These are phyloP conservation scores for Fusarium irregulare DNA, from an alignment of 2,329 filamentous ascomycete genomes.

Conservation along the genomic window DNA sequence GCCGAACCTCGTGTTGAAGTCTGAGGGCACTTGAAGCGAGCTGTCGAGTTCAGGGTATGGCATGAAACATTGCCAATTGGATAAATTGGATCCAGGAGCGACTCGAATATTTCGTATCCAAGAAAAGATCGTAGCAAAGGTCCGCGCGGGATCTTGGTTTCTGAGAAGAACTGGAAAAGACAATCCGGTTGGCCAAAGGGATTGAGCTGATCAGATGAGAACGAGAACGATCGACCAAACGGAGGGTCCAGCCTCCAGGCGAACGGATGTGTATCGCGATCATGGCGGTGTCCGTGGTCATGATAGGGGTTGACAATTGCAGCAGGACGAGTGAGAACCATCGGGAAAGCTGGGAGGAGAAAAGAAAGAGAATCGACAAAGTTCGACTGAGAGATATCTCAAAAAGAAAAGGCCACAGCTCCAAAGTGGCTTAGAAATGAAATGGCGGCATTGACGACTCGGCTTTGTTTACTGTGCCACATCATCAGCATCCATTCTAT, in stretches of 20 bases:
- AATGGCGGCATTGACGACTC: slow-evolving; percentile 14
- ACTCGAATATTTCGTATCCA: slow-evolving; percentile 21
- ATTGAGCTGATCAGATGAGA: not conserved
- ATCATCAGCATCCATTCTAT: slow-evolving; percentile 12
- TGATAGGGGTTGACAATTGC: not conserved
- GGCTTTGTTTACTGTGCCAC: slow-evolving; percentile 28
- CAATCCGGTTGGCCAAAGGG: not conserved
- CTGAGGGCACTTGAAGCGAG: not conserved
- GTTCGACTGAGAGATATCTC: not conserved
- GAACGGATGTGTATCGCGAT: not conserved
- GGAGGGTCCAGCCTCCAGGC: not conserved
- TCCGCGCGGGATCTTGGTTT: not conserved
- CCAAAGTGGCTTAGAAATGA: slow-evolving; percentile 18
- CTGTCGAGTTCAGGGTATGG: slow-evolving; percentile 21
- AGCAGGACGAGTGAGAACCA: not conserved
- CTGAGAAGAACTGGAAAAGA: not conserved
- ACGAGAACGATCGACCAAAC: not conserved
- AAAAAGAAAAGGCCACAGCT: slow-evolving; percentile 6
- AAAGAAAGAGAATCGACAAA: slow-evolving; percentile 2
- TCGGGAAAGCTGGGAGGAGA: not conserved
- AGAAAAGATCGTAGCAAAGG: slow-evolving; percentile 23
- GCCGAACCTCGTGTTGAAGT: slow-evolving; percentile 29
- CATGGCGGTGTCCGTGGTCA: slow-evolving; percentile 2
- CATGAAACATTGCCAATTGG: slow-evolving; percentile 11
- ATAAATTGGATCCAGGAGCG: slow-evolving; percentile 16